Percentiles rank a stretch among this genome's conserved stretches.
Evolutionary conservation across 352 stramenopile genomes (phyloP).

Genomic region (Globisporangium viniferum): DNA sequence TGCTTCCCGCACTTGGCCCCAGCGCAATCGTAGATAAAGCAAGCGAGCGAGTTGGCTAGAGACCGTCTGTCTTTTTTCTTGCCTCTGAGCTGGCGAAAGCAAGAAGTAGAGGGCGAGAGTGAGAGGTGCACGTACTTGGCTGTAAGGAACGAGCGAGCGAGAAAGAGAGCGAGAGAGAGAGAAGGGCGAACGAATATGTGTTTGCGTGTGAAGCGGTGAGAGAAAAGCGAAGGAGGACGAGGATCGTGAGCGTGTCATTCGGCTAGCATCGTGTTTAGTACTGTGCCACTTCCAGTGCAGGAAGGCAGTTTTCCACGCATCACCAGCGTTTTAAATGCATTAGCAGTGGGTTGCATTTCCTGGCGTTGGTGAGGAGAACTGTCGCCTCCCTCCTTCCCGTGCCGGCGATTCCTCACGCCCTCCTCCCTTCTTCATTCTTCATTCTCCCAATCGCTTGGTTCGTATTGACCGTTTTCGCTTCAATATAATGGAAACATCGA

Average conservation of each 20-base stretch:
- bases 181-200: neutral
- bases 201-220: conserved; percentile 3
- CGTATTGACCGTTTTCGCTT: neutral
- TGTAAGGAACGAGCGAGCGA: neutral
- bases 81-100: neutral
- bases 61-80: neutral
- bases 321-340: neutral
- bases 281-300: neutral
- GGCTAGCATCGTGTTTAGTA: neutral
- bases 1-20: conserved; percentile 51
- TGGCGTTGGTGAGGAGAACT: neutral
- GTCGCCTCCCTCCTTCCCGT: too few species aligned
- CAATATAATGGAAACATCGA: neutral
- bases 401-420: neutral
- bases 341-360: neutral
- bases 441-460: neutral
- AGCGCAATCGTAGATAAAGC: conserved; percentile 8
- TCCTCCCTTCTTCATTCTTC: neutral
- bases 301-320: neutral
- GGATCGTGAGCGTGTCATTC: neutral
- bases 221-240: neutral
- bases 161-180: neutral
- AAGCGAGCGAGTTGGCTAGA: neutral
- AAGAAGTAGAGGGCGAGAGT: neutral
- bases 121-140: neutral